A percentile compares a stretch with the other conserved stretches of the same genome.
Conservation (phyloP, 768 basidiomycete genomes). For the Serendipita sp. region DNA sequence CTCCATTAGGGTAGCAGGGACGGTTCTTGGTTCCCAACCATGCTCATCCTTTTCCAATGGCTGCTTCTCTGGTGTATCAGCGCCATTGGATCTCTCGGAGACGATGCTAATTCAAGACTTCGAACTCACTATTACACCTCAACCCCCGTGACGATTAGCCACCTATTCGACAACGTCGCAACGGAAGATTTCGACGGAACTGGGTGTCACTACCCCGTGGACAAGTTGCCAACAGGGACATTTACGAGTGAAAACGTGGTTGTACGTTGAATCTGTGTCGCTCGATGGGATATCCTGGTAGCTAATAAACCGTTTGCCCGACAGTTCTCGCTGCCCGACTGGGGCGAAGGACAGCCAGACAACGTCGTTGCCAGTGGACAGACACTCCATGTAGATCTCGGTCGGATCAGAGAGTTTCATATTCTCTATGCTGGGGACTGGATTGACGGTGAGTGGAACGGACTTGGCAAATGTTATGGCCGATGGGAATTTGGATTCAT, state of each 20-base stretch:
- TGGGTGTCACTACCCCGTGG: not conserved
- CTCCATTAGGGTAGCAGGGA: no score
- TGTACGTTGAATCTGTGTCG: not conserved
- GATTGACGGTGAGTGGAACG: constrained; percentile 32
- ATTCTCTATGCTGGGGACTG: constrained; percentile 28
- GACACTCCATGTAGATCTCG: constrained; percentile 20
- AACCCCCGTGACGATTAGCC: not conserved
- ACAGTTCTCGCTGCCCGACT: not conserved
- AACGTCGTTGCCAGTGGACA: constrained; percentile 33
- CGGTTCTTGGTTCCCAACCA: not conserved
- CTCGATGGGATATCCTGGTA: not conserved
- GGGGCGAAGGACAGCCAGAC: constrained; percentile 17
- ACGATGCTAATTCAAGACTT: not conserved
- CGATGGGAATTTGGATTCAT: no score
- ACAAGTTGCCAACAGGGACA: not conserved
- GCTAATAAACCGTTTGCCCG: not conserved
- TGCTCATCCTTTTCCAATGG: not conserved
- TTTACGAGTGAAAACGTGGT: not conserved
- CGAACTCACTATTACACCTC: not conserved
- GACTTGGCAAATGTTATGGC: no score
- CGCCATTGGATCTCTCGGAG: no score
- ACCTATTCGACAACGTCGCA: constrained; percentile 1
- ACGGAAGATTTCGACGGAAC: not conserved
- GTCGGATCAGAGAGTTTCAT: constrained; percentile 25
- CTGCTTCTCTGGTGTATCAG: no score